Base-by-base conservation (phyloP, 495 filamentous ascomycete genomes). In the Hypoxylon subgilvum region DNA sequence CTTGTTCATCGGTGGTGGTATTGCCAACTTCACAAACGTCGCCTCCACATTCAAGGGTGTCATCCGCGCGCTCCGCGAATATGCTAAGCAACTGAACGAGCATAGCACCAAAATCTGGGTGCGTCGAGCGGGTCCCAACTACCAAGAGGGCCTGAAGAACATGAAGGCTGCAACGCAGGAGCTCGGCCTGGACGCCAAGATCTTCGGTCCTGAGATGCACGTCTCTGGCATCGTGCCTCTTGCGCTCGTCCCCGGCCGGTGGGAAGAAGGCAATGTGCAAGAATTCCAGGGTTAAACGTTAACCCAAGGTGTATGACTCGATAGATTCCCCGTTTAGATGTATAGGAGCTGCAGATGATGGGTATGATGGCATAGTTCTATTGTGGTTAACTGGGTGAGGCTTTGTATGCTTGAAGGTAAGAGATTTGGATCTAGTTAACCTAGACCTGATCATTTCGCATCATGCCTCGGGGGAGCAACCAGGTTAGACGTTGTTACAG, bases 101-200 rank as follows among this genome's bases (percentile, higher is more conserved):
- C 94, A 99, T 87, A 95, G 95, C 68, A 91, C 94, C 54, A 88
- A 96, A 76, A 97, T 99, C 82, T 99, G 95, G 95, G 91, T 99
- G 67, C 91, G 94, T 69, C 94, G 94, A 82, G 94, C 94, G 40
- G 94, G 94, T 56, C 94, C 94, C 76, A 99, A 99, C 82, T 99
- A 95, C 83, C 94, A 99, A 77, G 94, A 99, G 79, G 94, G 94
- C 79, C 85, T 99, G 56, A 96, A 96, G 84, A 99, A 97, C 84
- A 96, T 99, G 83, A 97, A 97, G 84, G 83, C 88, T 36, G 92
- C 95, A 45, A 93, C 91, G 31, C 83, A 91, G 69, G 94, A 97
- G 78, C 85, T 99, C 27, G 90, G 88, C 66, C 82, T 99, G 27
- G 80, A 92, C 70, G 96, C 96, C 85, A 89, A 97, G 76, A 92